Base-by-base conservation (phyloP, 306 rosid genomes). In the Inga laurina region DNA sequence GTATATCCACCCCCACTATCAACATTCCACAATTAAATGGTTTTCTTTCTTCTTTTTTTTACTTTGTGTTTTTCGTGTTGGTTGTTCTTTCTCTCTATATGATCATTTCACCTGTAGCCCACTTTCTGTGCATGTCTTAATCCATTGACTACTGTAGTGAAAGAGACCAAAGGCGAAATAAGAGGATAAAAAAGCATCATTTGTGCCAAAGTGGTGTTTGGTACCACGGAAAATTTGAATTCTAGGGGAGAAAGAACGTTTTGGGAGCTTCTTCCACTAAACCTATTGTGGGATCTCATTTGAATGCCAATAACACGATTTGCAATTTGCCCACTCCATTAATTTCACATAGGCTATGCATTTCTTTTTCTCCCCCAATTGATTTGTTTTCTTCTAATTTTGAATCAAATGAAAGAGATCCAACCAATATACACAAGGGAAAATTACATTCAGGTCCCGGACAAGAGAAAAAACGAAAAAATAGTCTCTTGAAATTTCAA, bases 141-240 rank as follows among this genome's bases (percentile, higher is more conserved):
- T 81, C 87, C 83, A 87, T 89, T 89, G 97, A 89, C 94, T 81
- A 84, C 92, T 81, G 83, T 39, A 39, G 43, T 68, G 21, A 49
- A 84, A 79, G 91, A 81, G 90, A 89, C 72, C 83, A 86, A 84
- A 87, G 88, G 89, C 83, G 46, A 84, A 84, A 90, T 57, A 74
- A 78, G 89, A 88, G 92, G 89, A 87, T 24, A 83, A 61, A 87
- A 84, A 86, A 84, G 37, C 88, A 83, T 75, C 78, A 74, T 59
- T 5, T 79, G 44, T 74, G 65, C 70, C 71, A 34, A 78, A 87
- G 88, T 87, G 89, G 84, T 49, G 79, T 83, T 72, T 83, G 88
- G 97, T 93, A 90, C 91, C 92, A 90, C 90, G 90, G 94, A 88
- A 93, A 70, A 24, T 72, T 77, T 79, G 73, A 84, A 79, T 61